A percentile compares a stretch with the other conserved stretches of the same genome.
Conservation (phyloP, 129 eudicot genomes). For the Lactuca sativa region DNA sequence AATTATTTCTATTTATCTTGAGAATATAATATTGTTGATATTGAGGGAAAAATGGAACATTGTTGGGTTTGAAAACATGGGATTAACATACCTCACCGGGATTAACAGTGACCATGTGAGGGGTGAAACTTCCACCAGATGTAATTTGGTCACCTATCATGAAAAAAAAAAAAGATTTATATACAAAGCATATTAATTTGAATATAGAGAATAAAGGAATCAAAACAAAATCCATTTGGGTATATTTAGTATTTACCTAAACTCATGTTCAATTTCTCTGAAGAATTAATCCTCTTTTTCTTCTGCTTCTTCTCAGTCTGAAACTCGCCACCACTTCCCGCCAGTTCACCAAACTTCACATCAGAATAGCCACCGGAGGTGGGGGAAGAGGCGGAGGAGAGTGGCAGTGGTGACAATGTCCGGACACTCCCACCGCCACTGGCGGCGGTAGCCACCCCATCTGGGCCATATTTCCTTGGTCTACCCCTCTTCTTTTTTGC, state of each 20-base stretch:
- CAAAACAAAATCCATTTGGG: no score
- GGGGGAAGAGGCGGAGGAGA: slow-evolving; percentile 45
- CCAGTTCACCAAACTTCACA: slow-evolving; percentile 38
- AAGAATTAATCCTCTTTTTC: slow-evolving; percentile 32
- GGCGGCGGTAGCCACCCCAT: slow-evolving; percentile 33
- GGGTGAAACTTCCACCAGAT: slow-evolving; percentile 70
- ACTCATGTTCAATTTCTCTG: slow-evolving; percentile 49
- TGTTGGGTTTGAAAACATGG: neutral
- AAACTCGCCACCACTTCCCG: slow-evolving; percentile 35
- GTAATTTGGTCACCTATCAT: slow-evolving; percentile 48
- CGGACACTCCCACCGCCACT: slow-evolving; percentile 18
- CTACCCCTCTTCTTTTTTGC: slow-evolving; percentile 85
- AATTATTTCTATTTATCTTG: no score
- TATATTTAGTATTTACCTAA: slow-evolving; percentile 38
- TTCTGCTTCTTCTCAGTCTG: slow-evolving; percentile 38
- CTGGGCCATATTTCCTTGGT: slow-evolving; percentile 74
- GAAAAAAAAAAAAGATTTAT: slow-evolving; percentile 7
- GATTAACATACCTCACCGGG: slow-evolving; percentile 71
- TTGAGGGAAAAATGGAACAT: slow-evolving; percentile 2
- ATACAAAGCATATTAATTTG: no score
- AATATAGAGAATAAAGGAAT: no score
- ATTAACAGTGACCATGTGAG: slow-evolving; percentile 75
- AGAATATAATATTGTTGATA: neutral
- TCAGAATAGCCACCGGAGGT: slow-evolving; percentile 35
- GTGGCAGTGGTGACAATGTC: slow-evolving; percentile 44